phyloP scores from a whole-genome alignment of 768 basidiomycete genomes.

The Agaricus subrufescens region DNA sequence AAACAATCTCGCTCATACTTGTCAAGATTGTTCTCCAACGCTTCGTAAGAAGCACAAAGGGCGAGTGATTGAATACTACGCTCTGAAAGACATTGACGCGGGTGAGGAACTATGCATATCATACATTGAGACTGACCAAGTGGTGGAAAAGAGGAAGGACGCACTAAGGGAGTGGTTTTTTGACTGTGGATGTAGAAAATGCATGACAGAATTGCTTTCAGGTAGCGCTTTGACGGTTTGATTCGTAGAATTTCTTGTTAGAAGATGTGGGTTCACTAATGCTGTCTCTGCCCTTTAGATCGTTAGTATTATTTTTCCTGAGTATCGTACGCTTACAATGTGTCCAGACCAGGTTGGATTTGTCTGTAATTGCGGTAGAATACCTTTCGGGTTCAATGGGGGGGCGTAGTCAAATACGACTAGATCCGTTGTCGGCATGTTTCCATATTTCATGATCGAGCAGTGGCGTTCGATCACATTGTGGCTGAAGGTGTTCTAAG shows the following conservation, averaged over 20 bases:
- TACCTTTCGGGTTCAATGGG: too few relatives aligned
- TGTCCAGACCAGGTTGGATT: too few relatives aligned
- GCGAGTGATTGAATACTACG: slow-evolving; percentile 43
- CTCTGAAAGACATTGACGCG: slow-evolving; percentile 32
- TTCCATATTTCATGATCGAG: too few relatives aligned
- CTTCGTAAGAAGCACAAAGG: slow-evolving; percentile 40
- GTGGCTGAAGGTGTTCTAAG: too few relatives aligned
- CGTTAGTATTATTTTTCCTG: too few relatives aligned
- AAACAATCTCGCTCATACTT: neutral
- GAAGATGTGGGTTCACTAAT: too few relatives aligned
- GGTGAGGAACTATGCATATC: slow-evolving; percentile 59
- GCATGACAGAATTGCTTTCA: slow-evolving; percentile 23
- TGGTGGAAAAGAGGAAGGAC: slow-evolving; percentile 30
- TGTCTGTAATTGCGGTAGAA: too few relatives aligned
- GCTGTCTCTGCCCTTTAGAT: too few relatives aligned
- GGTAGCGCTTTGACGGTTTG: neutral
- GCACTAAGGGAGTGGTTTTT: slow-evolving; percentile 56
- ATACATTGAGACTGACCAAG: slow-evolving; percentile 39
- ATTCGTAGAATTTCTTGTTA: neutral
- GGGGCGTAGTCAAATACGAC: too few relatives aligned
- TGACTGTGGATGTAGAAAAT: slow-evolving; percentile 44
- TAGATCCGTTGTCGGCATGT: too few relatives aligned
- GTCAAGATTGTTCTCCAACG: slow-evolving; percentile 49
- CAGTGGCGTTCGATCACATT: too few relatives aligned
- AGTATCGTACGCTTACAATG: too few relatives aligned